Evolutionary conservation across 371 early-diverging fungal genomes (phyloP), one percentile per base, ranked within the genome.

Genomic region (Sporodiniella umbellata): DNA sequence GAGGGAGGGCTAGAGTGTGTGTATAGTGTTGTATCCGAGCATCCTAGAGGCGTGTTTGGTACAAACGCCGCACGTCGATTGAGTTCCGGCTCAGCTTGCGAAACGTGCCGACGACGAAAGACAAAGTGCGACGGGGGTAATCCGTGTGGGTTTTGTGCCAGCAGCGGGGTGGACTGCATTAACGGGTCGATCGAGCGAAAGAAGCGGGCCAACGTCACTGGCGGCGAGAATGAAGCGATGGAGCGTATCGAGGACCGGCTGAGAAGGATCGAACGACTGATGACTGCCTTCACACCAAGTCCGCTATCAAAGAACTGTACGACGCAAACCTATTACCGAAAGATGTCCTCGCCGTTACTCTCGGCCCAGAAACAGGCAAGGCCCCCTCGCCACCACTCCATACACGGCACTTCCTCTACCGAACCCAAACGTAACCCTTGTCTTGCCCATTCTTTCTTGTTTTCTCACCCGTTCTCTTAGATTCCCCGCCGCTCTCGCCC

Each of bases 91-190:
- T 72, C 73, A 33, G 77, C 77, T 26, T 76, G 77, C 46, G 77
- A 76, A 58, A 70, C 71, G 8, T 76, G 77, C 44, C 64, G 77
- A 30, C 56, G 73, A 61, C 63, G 77, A 39, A 76, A 76, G 53
- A 76, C 77, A 24, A 76, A 76, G 42, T 76, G 77, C 55, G 77
- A 76, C 64, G 77, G 77, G 25, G 59, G 69, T 4, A 64, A 55
- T 45, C 77, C 77, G 35, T 76, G 77, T 45, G 54, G 63, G 14
- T 76, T 66, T 35, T 76, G 77, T 60, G 64, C 66, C 2, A 54
- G 53, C 8, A 67, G 48, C 30, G 67, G 64, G 2, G 52, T 60
- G 24, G 67, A 62, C 10, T 67, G 67, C 45, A 44, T 67, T 21
- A 63, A 67, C 33, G 15, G 15, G 8, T n/a, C 19, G 8, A 8